A percentile compares a stretch with the other conserved stretches of the same genome.
phyloP scores from a whole-genome alignment of 352 stramenopile genomes.

The Bremia lactucae region DNA sequence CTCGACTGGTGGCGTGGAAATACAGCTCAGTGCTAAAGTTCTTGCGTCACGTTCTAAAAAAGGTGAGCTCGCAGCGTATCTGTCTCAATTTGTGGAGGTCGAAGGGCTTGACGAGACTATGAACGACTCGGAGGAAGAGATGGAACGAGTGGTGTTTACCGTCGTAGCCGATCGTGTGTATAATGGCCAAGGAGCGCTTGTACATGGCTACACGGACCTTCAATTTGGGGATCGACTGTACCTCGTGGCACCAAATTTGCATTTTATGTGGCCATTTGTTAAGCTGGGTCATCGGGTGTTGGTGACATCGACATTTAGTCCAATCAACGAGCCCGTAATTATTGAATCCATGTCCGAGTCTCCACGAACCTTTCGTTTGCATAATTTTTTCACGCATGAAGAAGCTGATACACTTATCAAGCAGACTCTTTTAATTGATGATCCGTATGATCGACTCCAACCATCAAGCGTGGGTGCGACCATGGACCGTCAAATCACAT shows the following conservation, averaged over 20 bases:
- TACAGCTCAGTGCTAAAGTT: constrained; percentile 51
- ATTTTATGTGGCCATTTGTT: constrained; percentile 77
- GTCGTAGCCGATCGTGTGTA: constrained; percentile 60
- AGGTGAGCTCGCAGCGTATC: constrained; percentile 58
- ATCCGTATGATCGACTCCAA: constrained; percentile 74
- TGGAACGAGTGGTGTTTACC: constrained; percentile 16
- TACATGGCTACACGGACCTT: constrained; percentile 50
- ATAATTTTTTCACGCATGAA: constrained; percentile 79
- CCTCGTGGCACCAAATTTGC: constrained; percentile 53
- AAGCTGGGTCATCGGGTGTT: constrained; percentile 63
- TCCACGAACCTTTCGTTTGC: constrained; percentile 74
- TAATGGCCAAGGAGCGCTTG: constrained; percentile 45
- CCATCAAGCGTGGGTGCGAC: constrained; percentile 52
- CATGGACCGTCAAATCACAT: constrained; percentile 59
- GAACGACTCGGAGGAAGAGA: constrained; percentile 6
- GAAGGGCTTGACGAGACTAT: constrained; percentile 32
- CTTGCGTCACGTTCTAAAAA: constrained; percentile 33
- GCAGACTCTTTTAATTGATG: constrained; percentile 70
- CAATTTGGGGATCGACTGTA: constrained; percentile 47
- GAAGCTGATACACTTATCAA: constrained; percentile 78
- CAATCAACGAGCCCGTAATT: constrained; percentile 46
- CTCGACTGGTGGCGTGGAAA: constrained; percentile 60
- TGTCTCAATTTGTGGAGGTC: constrained; percentile 73
- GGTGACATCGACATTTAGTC: constrained; percentile 38
- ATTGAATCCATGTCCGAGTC: constrained; percentile 72